Conservation (phyloP, 2,329 filamentous ascomycete species). For the Cladobotryum protrusum region DNA sequence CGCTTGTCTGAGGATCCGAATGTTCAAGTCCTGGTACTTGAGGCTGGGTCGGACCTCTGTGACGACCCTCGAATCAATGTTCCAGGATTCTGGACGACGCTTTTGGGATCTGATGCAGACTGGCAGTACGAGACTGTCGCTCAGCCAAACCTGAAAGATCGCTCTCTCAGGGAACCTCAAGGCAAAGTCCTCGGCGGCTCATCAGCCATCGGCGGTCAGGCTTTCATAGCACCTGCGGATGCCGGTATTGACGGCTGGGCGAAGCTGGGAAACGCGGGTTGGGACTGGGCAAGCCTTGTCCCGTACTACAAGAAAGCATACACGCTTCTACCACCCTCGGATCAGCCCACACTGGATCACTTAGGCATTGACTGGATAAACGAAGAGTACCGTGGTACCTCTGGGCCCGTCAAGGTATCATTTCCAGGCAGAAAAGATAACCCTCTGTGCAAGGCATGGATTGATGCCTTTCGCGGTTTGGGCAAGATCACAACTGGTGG, state of each 20-base stretch:
- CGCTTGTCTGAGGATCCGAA: no score
- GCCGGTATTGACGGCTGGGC: conserved; percentile 21
- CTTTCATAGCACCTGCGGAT: conserved; percentile 6
- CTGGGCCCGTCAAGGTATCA: background rate
- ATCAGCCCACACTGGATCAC: background rate
- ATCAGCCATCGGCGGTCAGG: conserved; percentile 13
- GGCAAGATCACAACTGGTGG: no score
- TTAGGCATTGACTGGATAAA: conserved; percentile 5
- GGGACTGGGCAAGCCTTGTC: conserved; percentile 19
- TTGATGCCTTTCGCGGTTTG: background rate
- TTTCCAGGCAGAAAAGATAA: conserved; percentile 1
- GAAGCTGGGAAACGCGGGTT: conserved; percentile 22
- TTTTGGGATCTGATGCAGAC: conserved; percentile 1
- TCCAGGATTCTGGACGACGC: conserved; percentile 1
- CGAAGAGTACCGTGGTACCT: background rate
- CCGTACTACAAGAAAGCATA: background rate
- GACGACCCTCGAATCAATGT: conserved; percentile 2
- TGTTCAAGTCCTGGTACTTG: background rate
- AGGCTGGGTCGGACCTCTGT: background rate
- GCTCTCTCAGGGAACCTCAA: conserved; percentile 14
- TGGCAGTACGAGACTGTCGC: conserved; percentile 5
- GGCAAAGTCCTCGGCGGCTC: conserved; percentile 20
- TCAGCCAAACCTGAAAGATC: conserved; percentile 13
- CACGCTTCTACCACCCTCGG: background rate
- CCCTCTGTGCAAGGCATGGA: conserved; percentile 1